phyloP scores from a whole-genome alignment of 2,329 filamentous ascomycete genomes.

The Fusarium sp. region DNA sequence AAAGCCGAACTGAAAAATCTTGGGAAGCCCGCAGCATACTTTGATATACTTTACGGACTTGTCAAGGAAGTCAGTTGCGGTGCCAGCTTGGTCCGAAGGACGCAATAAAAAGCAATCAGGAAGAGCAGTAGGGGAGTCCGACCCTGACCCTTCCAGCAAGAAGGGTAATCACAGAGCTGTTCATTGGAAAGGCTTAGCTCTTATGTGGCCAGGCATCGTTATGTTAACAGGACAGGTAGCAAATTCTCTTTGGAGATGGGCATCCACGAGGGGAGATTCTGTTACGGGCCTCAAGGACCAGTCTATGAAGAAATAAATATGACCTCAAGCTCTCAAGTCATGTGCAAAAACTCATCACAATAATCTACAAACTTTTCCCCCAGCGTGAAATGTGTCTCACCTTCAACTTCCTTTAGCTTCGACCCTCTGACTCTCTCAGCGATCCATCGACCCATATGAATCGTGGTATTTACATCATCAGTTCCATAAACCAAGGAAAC shows the following conservation, averaged over 20 bases:
- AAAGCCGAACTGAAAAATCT: not conserved
- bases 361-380: not conserved
- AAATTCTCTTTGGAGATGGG: no score
- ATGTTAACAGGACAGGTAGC: not conserved
- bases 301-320: not conserved
- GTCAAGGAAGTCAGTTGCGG: not conserved
- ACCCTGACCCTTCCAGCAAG: not conserved
- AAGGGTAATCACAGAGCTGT: not conserved
- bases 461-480: not conserved
- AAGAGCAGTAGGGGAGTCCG: no score
- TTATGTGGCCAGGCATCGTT: rapidly evolving
- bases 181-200: rapidly evolving
- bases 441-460: not conserved
- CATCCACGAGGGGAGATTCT: not conserved
- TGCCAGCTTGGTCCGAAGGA: no score
- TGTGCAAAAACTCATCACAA: not conserved
- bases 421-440: not conserved
- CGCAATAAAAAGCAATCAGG: no score
- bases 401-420: not conserved
- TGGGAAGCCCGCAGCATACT: not conserved
- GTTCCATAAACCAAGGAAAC: not conserved
- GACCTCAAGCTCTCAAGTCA: not conserved
- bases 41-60: not conserved
- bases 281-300: not conserved
- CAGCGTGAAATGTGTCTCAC: not conserved